Conservation (phyloP, 2,329 filamentous ascomycete genomes). For the Colletotrichum gigasporum region DNA sequence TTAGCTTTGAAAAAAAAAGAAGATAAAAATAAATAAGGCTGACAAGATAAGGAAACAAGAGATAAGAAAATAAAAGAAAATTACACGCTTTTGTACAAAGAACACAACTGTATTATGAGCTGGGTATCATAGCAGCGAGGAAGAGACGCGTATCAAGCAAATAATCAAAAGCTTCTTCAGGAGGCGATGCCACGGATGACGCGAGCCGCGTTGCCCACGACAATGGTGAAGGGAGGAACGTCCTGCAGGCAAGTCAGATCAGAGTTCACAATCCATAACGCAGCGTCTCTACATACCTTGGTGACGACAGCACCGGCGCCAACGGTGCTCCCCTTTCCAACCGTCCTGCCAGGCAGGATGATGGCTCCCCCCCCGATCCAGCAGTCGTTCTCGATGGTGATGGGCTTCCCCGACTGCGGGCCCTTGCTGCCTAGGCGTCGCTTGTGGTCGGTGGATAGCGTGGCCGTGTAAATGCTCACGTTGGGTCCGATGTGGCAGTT, state of each 20-base stretch:
- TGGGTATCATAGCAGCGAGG: slow-evolving; percentile 33
- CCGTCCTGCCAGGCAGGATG: slow-evolving; percentile 81
- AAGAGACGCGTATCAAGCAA: not conserved
- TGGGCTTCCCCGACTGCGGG: slow-evolving; percentile 73
- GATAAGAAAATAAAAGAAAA: not conserved
- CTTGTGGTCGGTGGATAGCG: slow-evolving; percentile 76
- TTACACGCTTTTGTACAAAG: slow-evolving; percentile 26
- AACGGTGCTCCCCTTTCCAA: slow-evolving; percentile 82
- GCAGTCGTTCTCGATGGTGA: slow-evolving; percentile 86
- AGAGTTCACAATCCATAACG: not conserved
- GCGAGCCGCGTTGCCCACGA: slow-evolving; percentile 75
- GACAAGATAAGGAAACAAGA: not conserved
- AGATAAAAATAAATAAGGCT: not conserved
- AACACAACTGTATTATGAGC: slow-evolving; percentile 13
- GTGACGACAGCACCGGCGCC: slow-evolving; percentile 89
- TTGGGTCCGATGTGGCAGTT: slow-evolving; percentile 82
- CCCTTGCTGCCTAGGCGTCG: slow-evolving; percentile 78
- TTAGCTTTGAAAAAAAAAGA: slow-evolving; percentile 15
- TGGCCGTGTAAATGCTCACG: slow-evolving; percentile 85
- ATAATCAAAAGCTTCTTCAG: not conserved
- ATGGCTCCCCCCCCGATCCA: slow-evolving; percentile 82
- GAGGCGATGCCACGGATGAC: slow-evolving; percentile 55
- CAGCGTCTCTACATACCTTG: slow-evolving; percentile 59
- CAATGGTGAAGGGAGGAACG: slow-evolving; percentile 74
- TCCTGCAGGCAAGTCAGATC: slow-evolving; percentile 51